Percentiles rank a stretch among this genome's conserved stretches.
phyloP scores from a whole-genome alignment of 2,329 filamentous ascomycete genomes.

The Biscogniauxia marginata region DNA sequence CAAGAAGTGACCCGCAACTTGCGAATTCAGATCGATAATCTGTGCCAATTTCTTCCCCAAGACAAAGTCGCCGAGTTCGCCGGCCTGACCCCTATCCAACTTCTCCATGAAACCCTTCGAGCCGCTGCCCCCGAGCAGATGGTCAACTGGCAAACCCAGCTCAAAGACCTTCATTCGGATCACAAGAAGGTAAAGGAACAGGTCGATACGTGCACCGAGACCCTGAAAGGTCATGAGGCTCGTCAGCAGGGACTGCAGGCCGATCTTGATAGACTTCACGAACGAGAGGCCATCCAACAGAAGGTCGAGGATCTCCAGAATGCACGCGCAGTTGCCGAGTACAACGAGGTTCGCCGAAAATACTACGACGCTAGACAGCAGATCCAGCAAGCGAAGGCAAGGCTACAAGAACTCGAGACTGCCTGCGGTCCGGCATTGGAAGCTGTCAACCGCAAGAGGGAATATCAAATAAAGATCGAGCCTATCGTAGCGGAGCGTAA shows the following conservation, averaged over 20 bases:
- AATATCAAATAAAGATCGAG: constrained; percentile 61
- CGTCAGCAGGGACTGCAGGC: constrained; percentile 73
- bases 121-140: constrained; percentile 83
- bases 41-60: constrained; percentile 95
- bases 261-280: constrained; percentile 79
- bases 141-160: constrained; percentile 70
- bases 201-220: constrained; percentile 58
- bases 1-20: constrained; percentile 66
- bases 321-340: constrained; percentile 64
- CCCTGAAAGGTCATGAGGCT: constrained; percentile 64
- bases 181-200: constrained; percentile 64
- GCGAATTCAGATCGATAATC: constrained; percentile 93
- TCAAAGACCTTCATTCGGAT: constrained; percentile 68
- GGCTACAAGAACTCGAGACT: constrained; percentile 59
- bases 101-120: constrained; percentile 81
- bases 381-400: constrained; percentile 52
- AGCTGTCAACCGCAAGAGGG: constrained; percentile 67
- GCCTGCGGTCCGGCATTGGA: constrained; percentile 64
- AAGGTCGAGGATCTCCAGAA: constrained; percentile 64
- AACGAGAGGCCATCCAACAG: constrained; percentile 67
- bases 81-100: constrained; percentile 73
- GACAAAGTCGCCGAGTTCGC: constrained; percentile 96
- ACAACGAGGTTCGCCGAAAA: constrained; percentile 52
- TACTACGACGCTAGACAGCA: constrained; percentile 53
- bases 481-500: constrained; percentile 55